Base-by-base conservation (phyloP, 1,139 yeast genomes). In the Saccharomycopsis hybrid region DNA sequence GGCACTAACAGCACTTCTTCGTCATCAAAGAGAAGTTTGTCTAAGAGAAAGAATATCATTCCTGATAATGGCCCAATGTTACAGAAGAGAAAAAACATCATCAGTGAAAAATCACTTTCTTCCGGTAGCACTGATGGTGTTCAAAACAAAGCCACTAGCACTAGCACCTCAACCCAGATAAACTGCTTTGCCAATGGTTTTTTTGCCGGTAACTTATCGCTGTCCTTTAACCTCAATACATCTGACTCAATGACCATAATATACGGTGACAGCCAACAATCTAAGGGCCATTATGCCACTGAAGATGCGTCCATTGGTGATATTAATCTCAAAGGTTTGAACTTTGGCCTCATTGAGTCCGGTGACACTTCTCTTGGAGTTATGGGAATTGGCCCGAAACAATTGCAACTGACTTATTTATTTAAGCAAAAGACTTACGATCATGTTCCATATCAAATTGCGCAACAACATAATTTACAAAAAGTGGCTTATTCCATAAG, bases 231-330 rank as follows among this genome's bases (percentile, higher is more conserved):
- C 5, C 60, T 65, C 29, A 77, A 78, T 58, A 63, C 66, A 8
- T 71, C 80, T 7, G 62, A 61, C 46, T n/a, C 36, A 13, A 76
- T 76, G 57, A 60, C 59, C 46, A 83, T 83, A 57, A 54, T 65
- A 31, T 86, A 85, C 58, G 90, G 81, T 30, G 95, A 85, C 62
- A 62, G 65, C 4, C 70, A 86, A 31, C 68, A 62, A 57, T 87
- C 89, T 13, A 54, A 59, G 5, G 95, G 95, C 41, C 61, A 68
- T 50, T 85, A 83, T 82, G 89, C 83, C 45, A 65, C 68, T 49
- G 94, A 85, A 57, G 62, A 65, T 43, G 66, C 80, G 41, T 57
- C 58, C 2, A 61, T 82, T 47, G 71, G 72, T 50, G 71, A 67
- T 11, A 66, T 72, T 4, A 62, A 64, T 18, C 70, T 83, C n/a